These are phyloP conservation scores for Lenwebbia sp. DNA, from an alignment of 345 rosid genomes.

Conservation along the genomic window DNA sequence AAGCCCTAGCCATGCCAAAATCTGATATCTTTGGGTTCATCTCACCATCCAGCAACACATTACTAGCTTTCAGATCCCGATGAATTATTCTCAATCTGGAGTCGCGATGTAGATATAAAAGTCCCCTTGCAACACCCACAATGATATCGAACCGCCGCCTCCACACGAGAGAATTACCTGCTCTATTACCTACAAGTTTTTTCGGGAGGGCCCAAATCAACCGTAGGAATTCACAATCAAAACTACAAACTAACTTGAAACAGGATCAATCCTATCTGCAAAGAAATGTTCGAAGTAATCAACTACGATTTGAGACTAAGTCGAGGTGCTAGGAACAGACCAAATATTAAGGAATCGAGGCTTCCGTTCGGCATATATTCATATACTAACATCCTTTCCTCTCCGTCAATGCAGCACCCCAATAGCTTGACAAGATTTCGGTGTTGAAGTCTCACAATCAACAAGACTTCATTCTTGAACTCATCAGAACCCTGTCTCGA, in stretches of 20 bases:
- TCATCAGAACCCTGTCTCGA: slow-evolving; percentile 18
- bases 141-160: slow-evolving; percentile 7
- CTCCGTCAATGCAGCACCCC: slow-evolving; percentile 12
- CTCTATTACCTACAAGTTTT: background rate
- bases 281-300: background rate
- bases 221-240: background rate
- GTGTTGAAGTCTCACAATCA: slow-evolving; percentile 22
- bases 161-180: background rate
- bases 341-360: slow-evolving; percentile 12
- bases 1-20: slow-evolving; percentile 22
- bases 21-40: slow-evolving; percentile 31
- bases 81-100: slow-evolving; percentile 22
- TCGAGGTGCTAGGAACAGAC: slow-evolving; percentile 2
- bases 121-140: slow-evolving; percentile 23
- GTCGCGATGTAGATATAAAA: slow-evolving; percentile 23
- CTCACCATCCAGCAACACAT: slow-evolving; percentile 12
- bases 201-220: background rate
- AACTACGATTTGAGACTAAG: background rate
- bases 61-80: slow-evolving; percentile 19
- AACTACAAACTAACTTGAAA: background rate
- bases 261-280: background rate
- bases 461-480: slow-evolving; percentile 18
- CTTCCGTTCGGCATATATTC: slow-evolving; percentile 20
- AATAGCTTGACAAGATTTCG: slow-evolving; percentile 18
- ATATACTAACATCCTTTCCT: slow-evolving; percentile 13